A percentile compares a stretch with the other conserved stretches of the same genome.
phyloP scores from a whole-genome alignment of 1,284 basidiomycete genomes.

The Omphalotus olearius region DNA sequence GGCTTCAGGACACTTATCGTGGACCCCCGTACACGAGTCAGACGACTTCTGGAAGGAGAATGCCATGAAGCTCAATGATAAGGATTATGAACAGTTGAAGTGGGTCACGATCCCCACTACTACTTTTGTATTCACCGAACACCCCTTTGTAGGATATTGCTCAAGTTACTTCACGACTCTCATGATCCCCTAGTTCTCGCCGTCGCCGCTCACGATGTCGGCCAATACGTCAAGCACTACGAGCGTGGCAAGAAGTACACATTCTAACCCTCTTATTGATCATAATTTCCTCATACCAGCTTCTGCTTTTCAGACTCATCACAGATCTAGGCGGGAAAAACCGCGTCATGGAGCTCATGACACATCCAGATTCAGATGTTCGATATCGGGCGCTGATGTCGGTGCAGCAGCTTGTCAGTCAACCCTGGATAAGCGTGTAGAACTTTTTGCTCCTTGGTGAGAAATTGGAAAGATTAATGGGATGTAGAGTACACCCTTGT shows the following conservation, averaged over 20 bases:
- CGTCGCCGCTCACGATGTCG: constrained; percentile 90
- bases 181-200: constrained; percentile 76
- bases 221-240: constrained; percentile 88
- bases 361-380: constrained; percentile 83
- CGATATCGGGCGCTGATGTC: constrained; percentile 87
- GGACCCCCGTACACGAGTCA: constrained; percentile 93
- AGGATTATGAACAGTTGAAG: constrained; percentile 79
- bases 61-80: constrained; percentile 78
- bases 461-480: background rate
- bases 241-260: constrained; percentile 87
- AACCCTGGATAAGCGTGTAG: constrained; percentile 58
- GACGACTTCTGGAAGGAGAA: constrained; percentile 99
- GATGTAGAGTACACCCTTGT: too few species aligned
- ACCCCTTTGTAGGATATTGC: constrained; percentile 50
- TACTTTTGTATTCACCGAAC: background rate
- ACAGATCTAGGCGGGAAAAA: constrained; percentile 86
- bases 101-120: constrained; percentile 26
- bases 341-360: constrained; percentile 93
- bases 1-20: constrained; percentile 85
- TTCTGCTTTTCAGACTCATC: constrained; percentile 51
- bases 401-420: constrained; percentile 78
- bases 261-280: background rate
- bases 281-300: constrained; percentile 1
- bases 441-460: constrained; percentile 39
- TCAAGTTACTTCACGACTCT: constrained; percentile 70